Base-by-base conservation (phyloP, 2,329 filamentous ascomycete genomes). In the Fusarium subglutinans region DNA sequence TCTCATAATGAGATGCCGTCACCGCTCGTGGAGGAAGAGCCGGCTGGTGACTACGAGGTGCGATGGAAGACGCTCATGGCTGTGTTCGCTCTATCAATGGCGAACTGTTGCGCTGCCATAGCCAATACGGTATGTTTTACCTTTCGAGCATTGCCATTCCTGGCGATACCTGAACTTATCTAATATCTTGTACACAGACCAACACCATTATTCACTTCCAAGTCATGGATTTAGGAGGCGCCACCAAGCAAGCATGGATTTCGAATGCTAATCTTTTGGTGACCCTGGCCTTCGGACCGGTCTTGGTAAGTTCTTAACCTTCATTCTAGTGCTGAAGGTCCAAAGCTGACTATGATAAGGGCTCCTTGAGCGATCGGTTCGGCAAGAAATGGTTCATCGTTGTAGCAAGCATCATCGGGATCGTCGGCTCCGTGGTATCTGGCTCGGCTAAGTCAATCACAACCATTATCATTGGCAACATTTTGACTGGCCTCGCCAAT, bases 241-340 rank as follows among this genome's bases (percentile, higher is more conserved):
- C 50, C 4, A 13, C 3, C 5, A 35, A 20, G 33, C 33, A 37
- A 4, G 50, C 50, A 9, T 37, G 33, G 50, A 53, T 53, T 4
- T 37, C 50, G 33, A 37, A 53, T 20, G 12, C 30, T 15, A 53
- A 53, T 20, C 50, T 53, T 4, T 9, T 53, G 18, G 50, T 53
- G 12, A 53, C 50, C 37, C n/a, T 53, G n/a, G 50, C 33, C 4
- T 53, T 53, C 1, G 33, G 50, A 2, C 50, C 50, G 13, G 50
- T 37, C 33, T 3, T 53, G n/a, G 33, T 53, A 8, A 26, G 17
- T 9, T 24, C 6, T 20, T 12, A 3, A 3, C 3, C 11, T 7
- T 5, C 1, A 2, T 20, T 4, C 7, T 18, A 9, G 11, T 5
- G 4, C 30, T 24, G 5, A 12, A 13, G 28, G 11, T 9, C 15